These are phyloP conservation scores for Zizania latifolia DNA, from an alignment of 176 grass and related monocot species.

Conservation along the genomic window DNA sequence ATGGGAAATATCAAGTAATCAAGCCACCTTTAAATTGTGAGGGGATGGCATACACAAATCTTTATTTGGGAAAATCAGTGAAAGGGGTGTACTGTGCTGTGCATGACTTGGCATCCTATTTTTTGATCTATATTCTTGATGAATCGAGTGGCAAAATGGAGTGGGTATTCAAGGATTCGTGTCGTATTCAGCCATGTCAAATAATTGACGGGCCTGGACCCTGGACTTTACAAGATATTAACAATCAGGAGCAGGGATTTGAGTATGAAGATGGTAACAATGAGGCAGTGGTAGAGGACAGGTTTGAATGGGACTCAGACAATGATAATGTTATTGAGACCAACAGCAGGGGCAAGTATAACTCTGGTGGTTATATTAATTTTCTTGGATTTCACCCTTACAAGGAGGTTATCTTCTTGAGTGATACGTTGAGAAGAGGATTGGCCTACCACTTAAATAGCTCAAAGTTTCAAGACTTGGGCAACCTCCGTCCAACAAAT, in stretches of 20 bases:
- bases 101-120: background rate
- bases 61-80: background rate
- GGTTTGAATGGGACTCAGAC: background rate
- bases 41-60: background rate
- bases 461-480: background rate
- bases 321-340: background rate
- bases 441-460: background rate
- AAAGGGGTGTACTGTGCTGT: background rate
- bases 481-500: background rate
- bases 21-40: background rate
- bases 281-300: background rate
- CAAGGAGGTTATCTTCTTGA: background rate
- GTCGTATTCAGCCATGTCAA: too few relatives aligned
- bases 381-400: background rate
- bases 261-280: background rate
- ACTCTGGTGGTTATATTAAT: background rate
- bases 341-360: background rate
- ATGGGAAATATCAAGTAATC: background rate
- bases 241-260: too few relatives aligned
- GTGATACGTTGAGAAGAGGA: background rate
- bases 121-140: background rate
- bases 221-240: background rate
- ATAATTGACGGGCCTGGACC: background rate
- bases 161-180: background rate
- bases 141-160: background rate